These are phyloP conservation scores for Saccharum officinarum DNA, from an alignment of 176 grass and related monocot genomes.

Conservation along the genomic window DNA sequence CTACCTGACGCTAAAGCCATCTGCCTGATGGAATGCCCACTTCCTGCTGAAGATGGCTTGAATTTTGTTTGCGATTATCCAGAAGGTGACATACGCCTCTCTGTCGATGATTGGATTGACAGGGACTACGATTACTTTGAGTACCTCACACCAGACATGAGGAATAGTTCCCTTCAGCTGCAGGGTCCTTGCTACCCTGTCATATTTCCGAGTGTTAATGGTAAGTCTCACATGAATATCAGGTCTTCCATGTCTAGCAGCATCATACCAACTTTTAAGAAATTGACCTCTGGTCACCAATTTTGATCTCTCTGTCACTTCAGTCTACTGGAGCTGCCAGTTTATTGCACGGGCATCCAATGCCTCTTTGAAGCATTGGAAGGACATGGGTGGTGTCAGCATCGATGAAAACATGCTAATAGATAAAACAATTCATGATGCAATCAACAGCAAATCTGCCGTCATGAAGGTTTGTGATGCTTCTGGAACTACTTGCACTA, in stretches of 20 bases:
- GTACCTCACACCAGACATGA: conserved; percentile 86
- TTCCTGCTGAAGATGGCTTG: conserved; percentile 79
- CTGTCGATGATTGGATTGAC: conserved; percentile 92
- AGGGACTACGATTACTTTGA: conserved; percentile 98
- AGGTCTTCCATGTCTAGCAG: background rate
- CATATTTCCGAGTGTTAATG: conserved; percentile 96
- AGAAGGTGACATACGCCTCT: conserved; percentile 82
- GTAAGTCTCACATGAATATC: conserved; percentile 35
- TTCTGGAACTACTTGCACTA: conserved; percentile 1
- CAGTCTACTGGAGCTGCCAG: conserved; percentile 96
- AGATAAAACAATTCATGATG: conserved; percentile 85
- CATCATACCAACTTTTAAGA: background rate
- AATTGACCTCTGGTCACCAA: background rate
- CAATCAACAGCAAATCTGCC: conserved; percentile 72
- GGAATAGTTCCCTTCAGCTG: conserved; percentile 86
- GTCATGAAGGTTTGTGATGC: conserved; percentile 75
- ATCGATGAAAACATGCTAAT: conserved; percentile 90
- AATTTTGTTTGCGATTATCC: conserved; percentile 96
- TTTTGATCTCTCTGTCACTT: conserved; percentile 28
- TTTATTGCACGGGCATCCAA: conserved; percentile 91
- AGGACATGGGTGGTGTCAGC: conserved; percentile 80
- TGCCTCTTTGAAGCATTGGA: conserved; percentile 90
- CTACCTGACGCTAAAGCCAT: conserved; percentile 75
- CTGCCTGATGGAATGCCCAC: conserved; percentile 94
- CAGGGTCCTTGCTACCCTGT: conserved; percentile 96